A percentile compares a stretch with the other conserved stretches of the same genome.
phyloP scores from a whole-genome alignment of 2,329 filamentous ascomycete species.

The Claviceps maximensis region DNA sequence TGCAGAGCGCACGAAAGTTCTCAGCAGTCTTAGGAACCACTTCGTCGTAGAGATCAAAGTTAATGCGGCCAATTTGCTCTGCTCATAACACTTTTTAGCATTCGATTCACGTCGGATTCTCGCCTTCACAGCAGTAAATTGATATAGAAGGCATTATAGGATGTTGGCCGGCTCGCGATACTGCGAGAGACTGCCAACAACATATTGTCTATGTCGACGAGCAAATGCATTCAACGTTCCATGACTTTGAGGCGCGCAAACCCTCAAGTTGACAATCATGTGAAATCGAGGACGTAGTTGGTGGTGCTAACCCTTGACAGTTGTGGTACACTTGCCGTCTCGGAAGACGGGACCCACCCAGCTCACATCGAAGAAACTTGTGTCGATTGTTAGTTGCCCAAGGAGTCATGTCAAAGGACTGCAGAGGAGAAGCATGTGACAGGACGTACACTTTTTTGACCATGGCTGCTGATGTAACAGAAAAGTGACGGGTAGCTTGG shows the following conservation, averaged over 20 bases:
- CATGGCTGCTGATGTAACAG: constrained; percentile 57
- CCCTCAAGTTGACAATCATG: not conserved
- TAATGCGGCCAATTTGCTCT: constrained; percentile 70
- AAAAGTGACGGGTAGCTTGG: constrained; percentile 30
- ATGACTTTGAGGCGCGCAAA: not conserved
- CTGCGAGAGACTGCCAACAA: not conserved
- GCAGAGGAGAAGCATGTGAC: constrained; percentile 6
- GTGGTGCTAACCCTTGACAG: constrained; percentile 43
- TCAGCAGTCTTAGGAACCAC: constrained; percentile 75
- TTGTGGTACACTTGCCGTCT: constrained; percentile 38
- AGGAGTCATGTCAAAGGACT: not conserved
- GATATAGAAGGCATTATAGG: not conserved
- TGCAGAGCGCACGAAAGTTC: constrained; percentile 81
- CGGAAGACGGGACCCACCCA: constrained; percentile 63
- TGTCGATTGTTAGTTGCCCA: constrained; percentile 1
- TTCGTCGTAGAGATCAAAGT: constrained; percentile 78
- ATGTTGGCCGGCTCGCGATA: not conserved
- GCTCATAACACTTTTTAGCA: constrained; percentile 2
- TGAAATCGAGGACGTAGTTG: not conserved
- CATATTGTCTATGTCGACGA: not conserved
- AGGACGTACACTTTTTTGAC: constrained; percentile 47
- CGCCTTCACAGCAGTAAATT: not conserved
- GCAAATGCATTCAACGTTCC: not conserved
- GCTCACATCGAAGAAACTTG: constrained; percentile 56
- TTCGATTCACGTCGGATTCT: not conserved